These are phyloP conservation scores for Gigaspora rosea DNA, from an alignment of 192 early-diverging fungal species.

Conservation along the genomic window DNA sequence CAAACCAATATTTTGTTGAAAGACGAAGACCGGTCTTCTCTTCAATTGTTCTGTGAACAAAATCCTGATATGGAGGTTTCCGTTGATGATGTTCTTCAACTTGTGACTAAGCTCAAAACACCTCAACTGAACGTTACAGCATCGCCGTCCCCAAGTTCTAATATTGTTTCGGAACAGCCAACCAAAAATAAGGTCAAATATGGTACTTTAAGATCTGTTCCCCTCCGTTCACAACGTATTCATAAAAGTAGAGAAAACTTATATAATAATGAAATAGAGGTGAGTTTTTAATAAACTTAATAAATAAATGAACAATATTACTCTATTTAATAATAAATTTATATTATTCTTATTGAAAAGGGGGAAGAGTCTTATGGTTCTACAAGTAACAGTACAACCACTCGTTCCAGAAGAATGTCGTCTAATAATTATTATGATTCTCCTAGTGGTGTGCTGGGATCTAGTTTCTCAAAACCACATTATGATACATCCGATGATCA, in stretches of 20 bases:
- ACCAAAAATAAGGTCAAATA: too few species aligned
- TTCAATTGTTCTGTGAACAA: slow-evolving; percentile 35
- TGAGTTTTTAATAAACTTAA: too few species aligned
- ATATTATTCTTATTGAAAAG: too few species aligned
- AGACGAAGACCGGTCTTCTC: slow-evolving; percentile 36
- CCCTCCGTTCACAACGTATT: too few species aligned
- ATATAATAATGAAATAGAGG: too few species aligned
- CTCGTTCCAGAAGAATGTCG: not conserved
- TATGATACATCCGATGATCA: not conserved
- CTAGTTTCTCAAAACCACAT: not conserved
- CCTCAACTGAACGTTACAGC: not conserved
- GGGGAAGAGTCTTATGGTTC: too few species aligned
- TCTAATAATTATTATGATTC: slow-evolving; percentile 12
- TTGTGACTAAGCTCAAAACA: slow-evolving; percentile 36
- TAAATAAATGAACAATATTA: too few species aligned
- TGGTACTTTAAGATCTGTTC: too few species aligned
- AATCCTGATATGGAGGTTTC: slow-evolving; percentile 50
- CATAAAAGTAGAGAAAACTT: too few species aligned
- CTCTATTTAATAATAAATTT: too few species aligned
- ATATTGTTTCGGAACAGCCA: too few species aligned
- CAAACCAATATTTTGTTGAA: slow-evolving; percentile 36
- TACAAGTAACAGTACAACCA: not conserved
- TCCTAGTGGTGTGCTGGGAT: not conserved
- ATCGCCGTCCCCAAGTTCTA: too few species aligned
- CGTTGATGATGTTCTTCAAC: slow-evolving; percentile 45